Percentiles rank a stretch among this genome's conserved stretches.
Conservation (phyloP, 352 stramenopile genomes). For the Globisporangium emineosum region DNA sequence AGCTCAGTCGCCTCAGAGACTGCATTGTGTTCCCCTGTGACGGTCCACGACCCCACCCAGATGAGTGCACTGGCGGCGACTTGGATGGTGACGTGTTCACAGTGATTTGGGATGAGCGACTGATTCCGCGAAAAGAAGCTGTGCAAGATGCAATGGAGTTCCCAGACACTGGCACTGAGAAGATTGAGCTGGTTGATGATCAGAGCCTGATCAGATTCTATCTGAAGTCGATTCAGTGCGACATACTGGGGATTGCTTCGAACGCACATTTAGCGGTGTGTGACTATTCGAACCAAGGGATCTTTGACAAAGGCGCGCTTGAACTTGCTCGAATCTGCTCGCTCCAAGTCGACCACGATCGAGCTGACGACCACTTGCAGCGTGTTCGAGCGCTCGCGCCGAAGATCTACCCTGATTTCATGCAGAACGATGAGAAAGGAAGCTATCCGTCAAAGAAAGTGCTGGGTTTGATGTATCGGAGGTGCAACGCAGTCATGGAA, state of each 20-base stretch:
- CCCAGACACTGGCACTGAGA: conserved; percentile 18
- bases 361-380: conserved; percentile 49
- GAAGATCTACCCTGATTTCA: conserved; percentile 75
- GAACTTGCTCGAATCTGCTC: conserved; percentile 66
- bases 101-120: conserved; percentile 75
- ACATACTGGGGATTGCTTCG: conserved; percentile 73
- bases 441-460: conserved; percentile 70
- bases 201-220: conserved; percentile 65
- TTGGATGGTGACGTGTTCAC: conserved; percentile 81
- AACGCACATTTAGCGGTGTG: conserved; percentile 76
- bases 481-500: conserved; percentile 49
- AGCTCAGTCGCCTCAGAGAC: conserved; percentile 50
- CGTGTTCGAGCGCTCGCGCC: conserved; percentile 49
- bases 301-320: conserved; percentile 43
- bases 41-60: conserved; percentile 63
- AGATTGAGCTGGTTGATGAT: conserved; percentile 37
- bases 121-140: conserved; percentile 49
- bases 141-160: conserved; percentile 50
- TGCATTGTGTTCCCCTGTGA: conserved; percentile 78
- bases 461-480: conserved; percentile 72
- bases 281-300: conserved; percentile 43
- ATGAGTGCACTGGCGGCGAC: conserved; percentile 80
- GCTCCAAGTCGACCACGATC: conserved; percentile 67
- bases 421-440: conserved; percentile 66
- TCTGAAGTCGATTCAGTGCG: conserved; percentile 62